Conservation (phyloP, 345 rosid species). For the Rhodamnia argentea region DNA sequence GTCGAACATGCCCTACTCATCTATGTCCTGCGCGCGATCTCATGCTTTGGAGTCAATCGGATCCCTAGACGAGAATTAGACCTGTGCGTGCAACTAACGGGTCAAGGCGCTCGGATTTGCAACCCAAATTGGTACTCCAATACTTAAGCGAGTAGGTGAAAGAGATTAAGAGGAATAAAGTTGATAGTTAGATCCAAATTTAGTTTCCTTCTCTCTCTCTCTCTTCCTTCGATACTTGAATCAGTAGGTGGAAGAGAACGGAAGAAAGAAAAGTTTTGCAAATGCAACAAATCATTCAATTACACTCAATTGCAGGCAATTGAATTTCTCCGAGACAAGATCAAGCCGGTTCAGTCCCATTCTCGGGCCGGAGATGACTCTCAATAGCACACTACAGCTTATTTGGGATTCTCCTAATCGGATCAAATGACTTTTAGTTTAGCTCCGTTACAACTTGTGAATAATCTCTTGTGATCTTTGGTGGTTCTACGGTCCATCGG, state of each 20-base stretch:
- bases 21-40: background rate
- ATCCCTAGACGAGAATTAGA: background rate
- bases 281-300: background rate
- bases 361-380: background rate
- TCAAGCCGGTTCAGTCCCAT: background rate
- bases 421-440: background rate
- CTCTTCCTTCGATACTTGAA: rapidly evolving
- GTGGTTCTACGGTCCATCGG: background rate
- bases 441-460: background rate
- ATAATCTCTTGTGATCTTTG: background rate
- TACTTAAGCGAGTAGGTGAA: background rate
- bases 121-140: rapidly evolving
- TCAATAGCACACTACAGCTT: background rate
- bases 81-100: rapidly evolving
- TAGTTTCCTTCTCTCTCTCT: background rate
- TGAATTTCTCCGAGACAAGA: background rate
- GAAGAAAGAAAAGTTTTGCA: background rate
- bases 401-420: background rate
- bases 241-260: background rate
- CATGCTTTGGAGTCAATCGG: background rate
- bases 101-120: background rate
- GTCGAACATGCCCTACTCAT: background rate
- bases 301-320: background rate
- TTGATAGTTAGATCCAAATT: background rate
- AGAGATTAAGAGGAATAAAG: background rate